Evolutionary conservation across 306 rosid genomes (phyloP).

Genomic region (Prunus padus): DNA sequence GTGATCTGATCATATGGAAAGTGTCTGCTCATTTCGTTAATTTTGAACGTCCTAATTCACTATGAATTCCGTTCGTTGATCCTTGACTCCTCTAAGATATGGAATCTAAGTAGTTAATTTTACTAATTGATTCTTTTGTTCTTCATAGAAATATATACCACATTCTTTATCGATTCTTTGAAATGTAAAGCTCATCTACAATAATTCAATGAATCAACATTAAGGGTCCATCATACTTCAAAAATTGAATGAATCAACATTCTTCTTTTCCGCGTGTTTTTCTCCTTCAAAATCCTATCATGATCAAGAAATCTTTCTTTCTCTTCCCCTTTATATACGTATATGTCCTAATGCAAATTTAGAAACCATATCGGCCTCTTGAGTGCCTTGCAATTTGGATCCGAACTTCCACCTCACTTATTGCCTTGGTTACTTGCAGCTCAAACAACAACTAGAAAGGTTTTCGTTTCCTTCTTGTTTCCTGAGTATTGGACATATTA

Average conservation of each 20-base stretch:
- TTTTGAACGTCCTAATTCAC: slow-evolving; percentile 8
- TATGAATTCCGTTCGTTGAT: slow-evolving; percentile 30
- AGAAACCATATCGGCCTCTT: slow-evolving; percentile 48
- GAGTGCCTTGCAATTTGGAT: slow-evolving; percentile 38
- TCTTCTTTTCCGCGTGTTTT: slow-evolving; percentile 35
- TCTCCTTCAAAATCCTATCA: slow-evolving; percentile 23
- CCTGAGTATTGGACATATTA: slow-evolving; percentile 29
- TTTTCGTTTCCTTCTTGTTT: slow-evolving; percentile 27
- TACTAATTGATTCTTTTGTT: slow-evolving; percentile 37
- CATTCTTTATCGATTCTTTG: slow-evolving; percentile 30
- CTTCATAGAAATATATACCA: slow-evolving; percentile 24
- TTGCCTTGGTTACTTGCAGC: slow-evolving; percentile 12
- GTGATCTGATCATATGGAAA: slow-evolving; percentile 38
- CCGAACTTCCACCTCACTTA: slow-evolving; percentile 28
- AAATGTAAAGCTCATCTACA: slow-evolving; percentile 59
- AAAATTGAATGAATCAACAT: slow-evolving; percentile 24
- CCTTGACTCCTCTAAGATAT: slow-evolving; percentile 22
- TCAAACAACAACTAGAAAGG: slow-evolving; percentile 30
- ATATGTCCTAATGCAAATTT: slow-evolving; percentile 33
- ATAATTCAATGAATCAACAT: no score
- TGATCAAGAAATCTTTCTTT: slow-evolving; percentile 38
- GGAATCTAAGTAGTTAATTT: slow-evolving; percentile 15
- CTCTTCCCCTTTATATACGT: slow-evolving; percentile 40
- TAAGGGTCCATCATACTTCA: slow-evolving; percentile 35
- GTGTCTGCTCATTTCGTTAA: slow-evolving; percentile 32